Base-by-base conservation (phyloP, 352 stramenopile species). In the Phytopythium kandeliae region DNA sequence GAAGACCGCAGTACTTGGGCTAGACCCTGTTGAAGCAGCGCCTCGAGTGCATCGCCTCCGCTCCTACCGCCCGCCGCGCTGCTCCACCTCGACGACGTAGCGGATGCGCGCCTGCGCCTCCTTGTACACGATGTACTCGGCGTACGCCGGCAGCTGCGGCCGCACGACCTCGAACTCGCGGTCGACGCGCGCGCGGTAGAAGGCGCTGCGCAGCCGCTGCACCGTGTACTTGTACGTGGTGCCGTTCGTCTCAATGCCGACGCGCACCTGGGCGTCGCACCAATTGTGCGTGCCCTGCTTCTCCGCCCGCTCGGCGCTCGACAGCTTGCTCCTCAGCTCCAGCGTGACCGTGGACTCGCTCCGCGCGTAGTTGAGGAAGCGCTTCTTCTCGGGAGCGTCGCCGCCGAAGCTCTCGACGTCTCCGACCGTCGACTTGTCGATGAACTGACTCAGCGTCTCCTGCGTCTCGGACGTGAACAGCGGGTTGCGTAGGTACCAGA, bases 101-200 rank as follows among this genome's bases (percentile, higher is more conserved):
- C 70, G 68, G 36, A 87, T 82, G 43, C 65, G 63, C 11, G 67
- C 69, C 35, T 85, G 76, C 26, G 57, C 60, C 57, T 84, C 70
- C 34, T 84, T 58, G 71, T 84, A 84, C 49, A 87, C 76, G 51
- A 87, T 79, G 37, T 72, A 63, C 48, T 87, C 76, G 36, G 76
- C 73, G 60, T 85, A 72, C 26, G 47, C n/a, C 6, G 31, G 34
- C n/a, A 67, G 37, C 13, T 54, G 48, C 4, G 51, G 46, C 19
- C 61, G 55, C 15, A 63, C 52, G 25, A 68, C 33, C 3, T 42
- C 55, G 33, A 45, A 71, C 3, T 56, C 60, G 16, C 57, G 35
- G 3, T 26, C 44, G 10, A 71, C 43, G 24, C 52, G 43, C 31
- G 49, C 49, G 7, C 35, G 52, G 17, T 37, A 63, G 48, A 63